phyloP scores from a whole-genome alignment of 1,284 basidiomycete genomes.

The Tausonia pullulans region DNA sequence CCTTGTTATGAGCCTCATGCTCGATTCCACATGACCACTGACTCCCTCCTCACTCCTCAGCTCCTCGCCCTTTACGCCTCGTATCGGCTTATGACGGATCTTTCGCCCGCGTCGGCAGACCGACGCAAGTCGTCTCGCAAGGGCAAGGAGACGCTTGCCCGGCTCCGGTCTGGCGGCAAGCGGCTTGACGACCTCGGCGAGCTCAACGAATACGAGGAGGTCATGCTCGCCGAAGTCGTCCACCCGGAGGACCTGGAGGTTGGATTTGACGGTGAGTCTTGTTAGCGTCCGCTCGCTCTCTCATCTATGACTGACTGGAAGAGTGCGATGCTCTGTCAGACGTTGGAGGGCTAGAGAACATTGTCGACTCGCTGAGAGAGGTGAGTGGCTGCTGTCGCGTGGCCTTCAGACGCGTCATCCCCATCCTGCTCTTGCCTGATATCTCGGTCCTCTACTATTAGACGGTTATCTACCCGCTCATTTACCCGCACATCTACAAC shows the following conservation, averaged over 20 bases:
- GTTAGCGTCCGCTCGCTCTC: not conserved
- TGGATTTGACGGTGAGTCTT: constrained; percentile 51
- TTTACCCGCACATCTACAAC: constrained; percentile 80
- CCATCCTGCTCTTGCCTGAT: not conserved
- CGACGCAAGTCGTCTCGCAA: constrained; percentile 32
- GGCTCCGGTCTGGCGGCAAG: constrained; percentile 40
- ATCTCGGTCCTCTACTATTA: constrained; percentile 37
- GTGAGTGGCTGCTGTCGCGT: not conserved
- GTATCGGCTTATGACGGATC: constrained; percentile 1
- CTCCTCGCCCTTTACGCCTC: constrained; percentile 10
- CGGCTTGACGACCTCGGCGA: constrained; percentile 49
- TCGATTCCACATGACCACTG: not conserved
- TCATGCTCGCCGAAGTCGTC: constrained; percentile 71
- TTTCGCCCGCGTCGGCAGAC: constrained; percentile 1
- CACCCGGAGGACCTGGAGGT: constrained; percentile 73
- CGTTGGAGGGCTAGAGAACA: constrained; percentile 90
- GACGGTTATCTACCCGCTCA: constrained; percentile 90
- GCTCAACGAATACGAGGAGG: constrained; percentile 69
- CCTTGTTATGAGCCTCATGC: not conserved
- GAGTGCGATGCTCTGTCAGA: constrained; percentile 39
- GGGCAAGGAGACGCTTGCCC: constrained; percentile 56
- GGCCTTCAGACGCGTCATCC: not conserved
- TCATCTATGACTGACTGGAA: not conserved
- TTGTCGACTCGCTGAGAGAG: constrained; percentile 68
- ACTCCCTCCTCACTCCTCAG: not conserved